Evolutionary conservation across 1,284 basidiomycete species (phyloP), one percentile per base, ranked within the genome.

Genomic region (Ganoderma meredithae): DNA sequence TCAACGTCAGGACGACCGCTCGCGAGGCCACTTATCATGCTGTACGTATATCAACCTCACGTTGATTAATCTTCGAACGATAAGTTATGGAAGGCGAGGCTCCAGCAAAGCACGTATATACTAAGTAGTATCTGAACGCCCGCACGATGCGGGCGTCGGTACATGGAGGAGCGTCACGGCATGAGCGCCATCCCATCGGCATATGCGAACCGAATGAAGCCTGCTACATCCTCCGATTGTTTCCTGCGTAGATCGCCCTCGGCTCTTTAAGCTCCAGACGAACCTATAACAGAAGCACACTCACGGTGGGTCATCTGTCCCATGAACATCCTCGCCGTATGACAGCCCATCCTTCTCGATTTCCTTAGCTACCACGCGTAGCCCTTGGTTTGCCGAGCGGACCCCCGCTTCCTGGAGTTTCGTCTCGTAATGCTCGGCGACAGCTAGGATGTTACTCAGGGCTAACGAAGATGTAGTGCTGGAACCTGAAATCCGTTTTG

Each of bases 271-370:
- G 44, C 31, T 36, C 33, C 17, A 31, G 41, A 39, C n/a, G 53
- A 9, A 19, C 60, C 13, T 52, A 25, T 33, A 39, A 25, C 13
- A 55, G 27, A 55, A 55, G 52, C 52, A 49, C 25, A 83, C 88
- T 80, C 77, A 88, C 85, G 80, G 78, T 64, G 83, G 83, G 62
- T 85, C 83, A 44, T 82, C 80, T 56, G 73, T 69, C 3, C 83
- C 82, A 33, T 75, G 77, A 60, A 74, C 55, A 44, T 83, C 81
- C 33, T 76, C 78, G n/a, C 78, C 73, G 13, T 79, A 81, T 56
- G 83, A 81, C 61, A 90, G 74, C 0, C 90, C 90, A 72, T 90
- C 85, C 63, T 81, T 81, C 69, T 91, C 90, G 39, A 91, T 84
- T 41, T 89, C 86, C 69, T 80, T 79, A 39, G 85, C 83, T 27